phyloP scores from a whole-genome alignment of 2,329 filamentous ascomycete genomes.

The Trichoderma polysporum region DNA sequence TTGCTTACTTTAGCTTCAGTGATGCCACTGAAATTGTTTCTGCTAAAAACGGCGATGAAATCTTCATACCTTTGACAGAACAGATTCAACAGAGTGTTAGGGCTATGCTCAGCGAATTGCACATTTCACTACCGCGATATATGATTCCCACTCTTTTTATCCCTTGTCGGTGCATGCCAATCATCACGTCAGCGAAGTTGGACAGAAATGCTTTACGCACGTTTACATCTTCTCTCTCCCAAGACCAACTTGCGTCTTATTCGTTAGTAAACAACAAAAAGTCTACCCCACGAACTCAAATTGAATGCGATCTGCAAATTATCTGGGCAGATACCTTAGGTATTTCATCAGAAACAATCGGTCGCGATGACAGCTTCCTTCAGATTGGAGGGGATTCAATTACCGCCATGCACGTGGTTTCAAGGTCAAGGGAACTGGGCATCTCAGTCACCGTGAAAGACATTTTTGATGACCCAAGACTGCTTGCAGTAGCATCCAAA shows the following conservation, averaged over 20 bases:
- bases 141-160: background rate
- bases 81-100: fast-evolving
- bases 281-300: background rate
- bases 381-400: constrained; percentile 26
- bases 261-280: background rate
- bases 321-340: background rate
- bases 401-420: background rate
- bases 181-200: background rate
- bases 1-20: background rate
- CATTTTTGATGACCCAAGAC: no score
- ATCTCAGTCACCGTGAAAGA: no score
- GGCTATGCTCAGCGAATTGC: background rate
- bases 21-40: background rate
- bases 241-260: background rate
- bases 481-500: no score
- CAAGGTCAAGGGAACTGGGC: no score
- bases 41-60: no score
- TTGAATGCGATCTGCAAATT: background rate
- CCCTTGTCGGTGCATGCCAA: background rate
- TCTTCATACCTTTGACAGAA: background rate
- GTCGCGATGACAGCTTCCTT: background rate
- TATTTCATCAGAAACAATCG: background rate
- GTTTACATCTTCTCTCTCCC: background rate
- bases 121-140: background rate
- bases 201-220: background rate